Evolutionary conservation across 139 green algal species (phyloP).

Genomic region (Penium margaritaceum): DNA sequence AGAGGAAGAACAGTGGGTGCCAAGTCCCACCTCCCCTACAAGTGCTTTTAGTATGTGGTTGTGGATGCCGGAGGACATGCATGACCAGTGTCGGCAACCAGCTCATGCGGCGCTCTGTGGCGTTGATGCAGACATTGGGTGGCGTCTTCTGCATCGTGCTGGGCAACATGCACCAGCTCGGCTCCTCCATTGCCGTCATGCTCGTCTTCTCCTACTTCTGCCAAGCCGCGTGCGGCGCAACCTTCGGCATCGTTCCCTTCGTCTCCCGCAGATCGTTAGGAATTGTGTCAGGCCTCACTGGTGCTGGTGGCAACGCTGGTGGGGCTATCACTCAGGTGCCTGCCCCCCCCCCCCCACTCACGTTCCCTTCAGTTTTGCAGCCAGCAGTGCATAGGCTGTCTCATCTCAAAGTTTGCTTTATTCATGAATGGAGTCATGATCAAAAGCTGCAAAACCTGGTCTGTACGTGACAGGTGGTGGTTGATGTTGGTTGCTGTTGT

Average conservation of each 20-base stretch:
- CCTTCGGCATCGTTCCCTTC: constrained; percentile 83
- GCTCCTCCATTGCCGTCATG: constrained; percentile 68
- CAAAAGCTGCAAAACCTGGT: background rate
- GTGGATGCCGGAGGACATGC: background rate
- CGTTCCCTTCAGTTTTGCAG: constrained; percentile 3
- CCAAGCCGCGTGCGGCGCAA: constrained; percentile 47
- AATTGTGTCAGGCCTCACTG: constrained; percentile 76
- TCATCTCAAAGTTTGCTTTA: background rate
- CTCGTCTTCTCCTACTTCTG: constrained; percentile 73
- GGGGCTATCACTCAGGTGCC: constrained; percentile 62
- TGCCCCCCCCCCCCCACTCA: background rate
- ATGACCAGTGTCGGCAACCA: too few relatives aligned
- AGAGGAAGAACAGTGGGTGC: too few relatives aligned
- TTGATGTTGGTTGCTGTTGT: background rate
- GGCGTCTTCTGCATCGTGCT: constrained; percentile 74
- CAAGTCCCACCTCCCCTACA: too few relatives aligned
- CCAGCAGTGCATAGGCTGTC: background rate
- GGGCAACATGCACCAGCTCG: constrained; percentile 58
- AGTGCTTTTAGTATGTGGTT: constrained; percentile 1
- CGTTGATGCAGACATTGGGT: constrained; percentile 51
- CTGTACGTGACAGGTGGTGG: background rate
- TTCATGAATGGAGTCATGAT: background rate
- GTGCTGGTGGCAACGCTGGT: constrained; percentile 83
- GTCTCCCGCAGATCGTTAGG: constrained; percentile 72
- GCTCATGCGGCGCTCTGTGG: background rate